Evolutionary conservation across 2,329 filamentous ascomycete genomes (phyloP), one percentile per base, ranked within the genome.

Genomic region (Cytospora mali): DNA sequence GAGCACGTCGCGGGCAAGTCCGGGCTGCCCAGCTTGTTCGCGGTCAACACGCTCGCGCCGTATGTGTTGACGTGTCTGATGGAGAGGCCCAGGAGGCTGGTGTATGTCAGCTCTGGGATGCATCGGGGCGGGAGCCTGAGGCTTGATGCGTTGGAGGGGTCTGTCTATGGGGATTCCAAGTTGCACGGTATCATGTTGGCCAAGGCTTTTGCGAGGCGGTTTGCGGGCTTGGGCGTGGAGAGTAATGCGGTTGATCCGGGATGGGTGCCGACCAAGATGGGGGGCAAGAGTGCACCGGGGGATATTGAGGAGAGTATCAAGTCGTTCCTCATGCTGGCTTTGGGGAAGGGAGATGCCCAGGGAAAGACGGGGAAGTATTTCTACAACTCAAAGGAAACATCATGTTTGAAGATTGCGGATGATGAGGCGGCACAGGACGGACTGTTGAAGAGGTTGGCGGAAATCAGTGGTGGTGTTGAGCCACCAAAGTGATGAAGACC

Each of bases 41-140:
- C 81, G 0, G 82, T 86, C 52, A 87, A 87, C 67, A 83, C 78
- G 0, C 68, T 87, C 0, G 83, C 84, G 18, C 84, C 84, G 0
- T 87, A 86, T 66, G 75, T 87, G 6, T 73, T 87, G 3, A 81
- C 83, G 0, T 79, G 76, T 28, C 69, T 84, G 11, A 79, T 86
- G 71, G 69, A 76, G 2, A 76, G 75, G 21, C 83, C 80, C 1
- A 68, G 77, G 62, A 72, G 83, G 9, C 71, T 86, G 13, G 71
- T 87, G 0, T 86, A 80, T 64, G 72, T 86, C 55, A 82, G 78
- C 23, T 83, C 80, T 0, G 73, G 77, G 23, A 74, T 84, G 72
- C 84, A 87, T 66, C 72, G 72, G 25, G 73, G 76, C 21, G 83
- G 83, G 2, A 81, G 82, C 62, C 73, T 73, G 29, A 75, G 78